Base-by-base conservation (phyloP, 2,329 filamentous ascomycete genomes). In the Leptographium galeiforme region DNA sequence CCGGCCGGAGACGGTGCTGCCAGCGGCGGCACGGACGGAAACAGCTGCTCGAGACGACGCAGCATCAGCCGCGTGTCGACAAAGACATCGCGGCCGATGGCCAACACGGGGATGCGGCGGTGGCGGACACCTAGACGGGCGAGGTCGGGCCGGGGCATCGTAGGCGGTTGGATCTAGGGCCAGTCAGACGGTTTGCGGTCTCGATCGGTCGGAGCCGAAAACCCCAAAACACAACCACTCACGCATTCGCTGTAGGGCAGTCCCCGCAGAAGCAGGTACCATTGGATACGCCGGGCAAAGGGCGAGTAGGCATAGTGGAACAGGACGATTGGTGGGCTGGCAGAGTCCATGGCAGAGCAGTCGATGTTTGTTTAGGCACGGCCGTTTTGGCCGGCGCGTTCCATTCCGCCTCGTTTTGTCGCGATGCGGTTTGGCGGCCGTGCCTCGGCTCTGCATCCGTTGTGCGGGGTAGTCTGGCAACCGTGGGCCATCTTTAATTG, bases 31-130 rank as follows among this genome's bases (percentile, higher is more conserved):
- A 69, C 63, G 2, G 70, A 57, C 0, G 79, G 43, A 25, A 8
- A 45, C 46, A 39, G 67, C 1, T 68, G 60, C 60, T 87, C 81
- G 1, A 89, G 77, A 63, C 81, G 83, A 32, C 66, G 66, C 19
- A 89, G 65, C 60, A 88, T 87, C 25, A 87, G 74, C 3, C 81
- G 78, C 2, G 81, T 82, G 69, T 89, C 85, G 56, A 79, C 70
- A 68, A 87, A 88, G 45, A 89, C 68, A 61, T 86, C 78, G 7
- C 77, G 72, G 16, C 82, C 84, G 59, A 87, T 80, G 25, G 79
- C 68, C 50, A 88, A 66, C 50, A 88, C 62, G 1, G 85, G 85
- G 54, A 87, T 87, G 54, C 85, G 82, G 5, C 84, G 77, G 67
- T 89, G 84, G 8, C 71, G 68, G 53, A 87, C 72, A 32, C 81